A percentile compares a stretch with the other conserved stretches of the same genome.
phyloP scores from a whole-genome alignment of 2,329 filamentous ascomycete species.

The Penicillium sumatraense region DNA sequence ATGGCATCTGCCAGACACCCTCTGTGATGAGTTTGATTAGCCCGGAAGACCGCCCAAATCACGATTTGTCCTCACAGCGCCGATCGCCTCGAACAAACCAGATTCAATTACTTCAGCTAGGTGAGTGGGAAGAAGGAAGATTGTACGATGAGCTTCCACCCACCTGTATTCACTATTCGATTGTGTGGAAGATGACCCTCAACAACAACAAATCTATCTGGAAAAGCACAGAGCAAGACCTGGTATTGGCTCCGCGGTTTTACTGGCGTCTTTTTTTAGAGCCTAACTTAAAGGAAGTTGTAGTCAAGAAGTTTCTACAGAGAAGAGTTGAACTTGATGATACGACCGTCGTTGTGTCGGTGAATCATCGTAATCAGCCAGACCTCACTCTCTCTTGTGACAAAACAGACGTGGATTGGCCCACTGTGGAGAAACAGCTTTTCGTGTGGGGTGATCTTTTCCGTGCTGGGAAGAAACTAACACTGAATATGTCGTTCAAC shows the following conservation, averaged over 20 bases:
- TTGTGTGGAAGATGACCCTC: background rate
- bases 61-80: slow-evolving; percentile 6
- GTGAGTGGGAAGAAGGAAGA: background rate
- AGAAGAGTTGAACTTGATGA: slow-evolving; percentile 6
- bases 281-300: slow-evolving; percentile 16
- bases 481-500: slow-evolving; percentile 11
- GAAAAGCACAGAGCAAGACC: slow-evolving; percentile 18
- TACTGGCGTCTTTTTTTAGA: slow-evolving; percentile 16
- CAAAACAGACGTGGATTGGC: slow-evolving; percentile 14
- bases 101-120: background rate
- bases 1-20: slow-evolving; percentile 9
- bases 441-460: slow-evolving; percentile 7
- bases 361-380: slow-evolving; percentile 2
- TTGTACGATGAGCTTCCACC: background rate
- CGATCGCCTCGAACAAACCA: background rate
- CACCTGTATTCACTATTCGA: background rate
- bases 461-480: slow-evolving; percentile 6
- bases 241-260: slow-evolving; percentile 13
- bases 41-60: slow-evolving; percentile 5
- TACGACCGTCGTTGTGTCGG: slow-evolving; percentile 15
- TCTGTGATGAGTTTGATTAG: slow-evolving; percentile 7
- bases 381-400: slow-evolving; percentile 12
- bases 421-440: slow-evolving; percentile 12
- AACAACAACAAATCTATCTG: slow-evolving; percentile 7
- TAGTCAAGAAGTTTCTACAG: too few relatives aligned